Evolutionary conservation across 352 stramenopile species (phyloP).

Genomic region (Phytophthora uliginosa): DNA sequence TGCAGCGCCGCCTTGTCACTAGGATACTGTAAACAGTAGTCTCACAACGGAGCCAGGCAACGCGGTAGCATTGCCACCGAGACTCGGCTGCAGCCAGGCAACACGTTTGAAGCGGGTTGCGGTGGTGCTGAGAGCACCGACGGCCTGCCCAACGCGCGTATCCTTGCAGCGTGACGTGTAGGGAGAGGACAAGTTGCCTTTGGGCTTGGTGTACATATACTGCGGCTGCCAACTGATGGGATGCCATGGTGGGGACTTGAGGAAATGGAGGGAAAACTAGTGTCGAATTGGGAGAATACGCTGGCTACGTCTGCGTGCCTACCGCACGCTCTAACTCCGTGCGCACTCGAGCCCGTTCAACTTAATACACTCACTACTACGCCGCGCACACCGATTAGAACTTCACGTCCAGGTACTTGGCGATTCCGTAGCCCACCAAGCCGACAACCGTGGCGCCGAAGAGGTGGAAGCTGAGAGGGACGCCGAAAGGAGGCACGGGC

Average conservation of each 20-base stretch:
- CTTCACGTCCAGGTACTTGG: slow-evolving; percentile 69
- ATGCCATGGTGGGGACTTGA: not conserved
- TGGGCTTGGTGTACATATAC: not conserved
- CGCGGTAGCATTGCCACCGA: not conserved
- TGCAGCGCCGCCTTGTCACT: not conserved
- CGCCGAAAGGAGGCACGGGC: slow-evolving; percentile 75
- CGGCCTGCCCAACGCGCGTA: slow-evolving; percentile 13
- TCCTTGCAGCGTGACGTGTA: slow-evolving; percentile 25
- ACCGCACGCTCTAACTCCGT: slow-evolving; percentile 17
- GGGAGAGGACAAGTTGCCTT: slow-evolving; percentile 1
- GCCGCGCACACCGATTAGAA: slow-evolving; percentile 35
- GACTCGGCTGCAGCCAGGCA: not conserved
- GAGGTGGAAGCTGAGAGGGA: slow-evolving; percentile 77
- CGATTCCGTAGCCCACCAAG: slow-evolving; percentile 67
- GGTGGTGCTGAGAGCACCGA: slow-evolving; percentile 23
- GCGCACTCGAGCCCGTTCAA: slow-evolving; percentile 12
- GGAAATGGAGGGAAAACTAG: slow-evolving; percentile 4
- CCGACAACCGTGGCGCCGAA: slow-evolving; percentile 63
- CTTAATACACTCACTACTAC: slow-evolving; percentile 30
- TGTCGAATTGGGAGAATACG: slow-evolving; percentile 23
- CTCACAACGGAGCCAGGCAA: not conserved
- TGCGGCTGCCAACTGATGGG: not conserved
- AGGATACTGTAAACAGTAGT: not conserved
- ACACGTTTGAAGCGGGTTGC: slow-evolving; percentile 33
- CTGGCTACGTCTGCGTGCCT: slow-evolving; percentile 8